Conservation (phyloP, 306 rosid genomes). For the Benincasa hispida region DNA sequence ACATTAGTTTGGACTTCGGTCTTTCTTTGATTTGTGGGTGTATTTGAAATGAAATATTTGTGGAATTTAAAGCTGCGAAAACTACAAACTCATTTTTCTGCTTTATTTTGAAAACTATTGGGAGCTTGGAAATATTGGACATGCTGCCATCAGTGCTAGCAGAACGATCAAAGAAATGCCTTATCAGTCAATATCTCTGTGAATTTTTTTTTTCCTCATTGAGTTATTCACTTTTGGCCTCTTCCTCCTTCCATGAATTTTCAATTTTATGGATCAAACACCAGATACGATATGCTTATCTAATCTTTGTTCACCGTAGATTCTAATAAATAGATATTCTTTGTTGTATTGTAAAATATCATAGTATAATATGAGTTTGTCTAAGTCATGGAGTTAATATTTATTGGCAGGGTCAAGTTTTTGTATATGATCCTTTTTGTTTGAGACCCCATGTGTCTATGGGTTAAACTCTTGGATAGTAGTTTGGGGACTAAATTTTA, state of each 20-base stretch:
- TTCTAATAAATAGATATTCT: neutral
- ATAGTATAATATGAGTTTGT: neutral
- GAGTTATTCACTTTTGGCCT: neutral
- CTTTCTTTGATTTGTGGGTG: neutral
- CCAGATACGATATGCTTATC: neutral
- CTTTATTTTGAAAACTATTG: neutral
- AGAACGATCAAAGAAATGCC: neutral
- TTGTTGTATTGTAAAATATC: neutral
- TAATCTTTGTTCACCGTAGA: neutral
- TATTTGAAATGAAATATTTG: neutral
- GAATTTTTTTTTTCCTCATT: neutral
- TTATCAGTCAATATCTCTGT: neutral
- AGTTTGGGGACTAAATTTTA: neutral
- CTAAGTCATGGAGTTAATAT: neutral
- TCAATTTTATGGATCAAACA: neutral
- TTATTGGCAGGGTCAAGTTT: neutral
- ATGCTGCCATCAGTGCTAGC: neutral
- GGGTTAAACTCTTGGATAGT: neutral
- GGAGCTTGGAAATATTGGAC: neutral
- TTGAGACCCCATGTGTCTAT: neutral
- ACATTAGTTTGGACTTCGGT: neutral
- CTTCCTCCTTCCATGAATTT: neutral
- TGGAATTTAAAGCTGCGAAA: neutral
- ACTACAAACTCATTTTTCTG: neutral
- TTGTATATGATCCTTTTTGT: neutral